Base-by-base conservation (phyloP, 495 filamentous ascomycete species). In the Lasiosphaeris hirsuta region DNA sequence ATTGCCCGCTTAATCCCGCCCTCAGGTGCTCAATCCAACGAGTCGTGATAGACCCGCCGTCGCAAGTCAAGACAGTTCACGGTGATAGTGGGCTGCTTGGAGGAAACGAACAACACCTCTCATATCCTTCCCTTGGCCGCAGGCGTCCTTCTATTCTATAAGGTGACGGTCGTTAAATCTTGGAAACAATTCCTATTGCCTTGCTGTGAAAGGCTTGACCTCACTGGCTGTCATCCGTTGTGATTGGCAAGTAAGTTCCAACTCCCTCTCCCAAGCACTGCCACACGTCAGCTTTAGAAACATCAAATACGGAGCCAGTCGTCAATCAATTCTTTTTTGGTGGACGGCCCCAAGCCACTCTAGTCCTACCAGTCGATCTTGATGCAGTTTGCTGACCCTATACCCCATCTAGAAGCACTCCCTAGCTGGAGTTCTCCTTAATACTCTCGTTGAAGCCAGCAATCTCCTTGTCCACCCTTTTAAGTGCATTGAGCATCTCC, bases 121-220 rank as follows among this genome's bases (percentile, higher is more conserved):
- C 53, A 18, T 46, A 30, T 19, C 50, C 48, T 59, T 50, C 56
- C 55, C 58, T 64, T 73, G 79, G 80, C 75, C 79, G 79, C 78
- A 72, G 78, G 79, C 78, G 77, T 74, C 79, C 77, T 78, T 78
- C 70, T 60, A 72, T 75, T 78, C 73, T 70, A 66, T 67, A 54
- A 57, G 65, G 63, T 63, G 60, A 71, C 69, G 70, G 70, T 71
- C 70, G 66, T 73, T 76, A 35, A 60, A 63, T 57, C 39, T 60
- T 56, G 35, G 42, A 57, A 47, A 47, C 48, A 34, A 18, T 49
- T 48, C 37, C 7, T n/a, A 35, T 14, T 10, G 44, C 41, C 40
- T 41, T 18, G 19, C 19, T 49, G 44, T 41, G 34, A 9, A 48
- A 54, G 51, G 35, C 45, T 34, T 37, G 23, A 41, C 45, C 19